These are phyloP conservation scores for Ascoidea tarda DNA, from an alignment of 805 yeast genomes.

Conservation along the genomic window DNA sequence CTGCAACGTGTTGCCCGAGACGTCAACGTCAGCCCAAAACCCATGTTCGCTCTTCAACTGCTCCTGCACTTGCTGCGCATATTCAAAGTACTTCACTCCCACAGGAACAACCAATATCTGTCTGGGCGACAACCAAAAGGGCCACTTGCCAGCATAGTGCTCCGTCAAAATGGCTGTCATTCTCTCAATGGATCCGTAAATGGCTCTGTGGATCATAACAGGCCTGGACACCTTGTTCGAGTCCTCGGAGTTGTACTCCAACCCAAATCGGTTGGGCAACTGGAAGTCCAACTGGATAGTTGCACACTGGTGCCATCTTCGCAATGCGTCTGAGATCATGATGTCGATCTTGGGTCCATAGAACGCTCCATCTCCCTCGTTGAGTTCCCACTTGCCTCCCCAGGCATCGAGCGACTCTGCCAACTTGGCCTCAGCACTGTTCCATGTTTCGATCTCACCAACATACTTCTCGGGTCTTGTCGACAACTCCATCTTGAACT, in stretches of 20 bases:
- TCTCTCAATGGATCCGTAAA: slow-evolving; percentile 96
- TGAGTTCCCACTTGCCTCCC: slow-evolving; percentile 88
- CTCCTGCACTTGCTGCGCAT: slow-evolving; percentile 73
- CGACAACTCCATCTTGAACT: slow-evolving; percentile 91
- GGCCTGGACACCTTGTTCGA: slow-evolving; percentile 49
- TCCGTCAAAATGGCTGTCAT: slow-evolving; percentile 98
- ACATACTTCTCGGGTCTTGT: slow-evolving; percentile 95
- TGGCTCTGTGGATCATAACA: slow-evolving; percentile 99
- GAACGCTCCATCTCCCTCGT: slow-evolving; percentile 96
- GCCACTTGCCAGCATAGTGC: slow-evolving; percentile 99
- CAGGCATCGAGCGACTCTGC: slow-evolving; percentile 71
- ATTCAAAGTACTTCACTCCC: slow-evolving; percentile 83
- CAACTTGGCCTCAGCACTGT: slow-evolving; percentile 75
- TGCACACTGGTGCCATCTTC: slow-evolving; percentile 98
- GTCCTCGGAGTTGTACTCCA: slow-evolving; percentile 69
- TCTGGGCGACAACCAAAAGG: slow-evolving; percentile 99
- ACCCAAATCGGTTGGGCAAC: slow-evolving; percentile 85
- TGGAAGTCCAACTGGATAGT: slow-evolving; percentile 98
- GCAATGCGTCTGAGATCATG: slow-evolving; percentile 85
- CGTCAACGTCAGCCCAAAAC: slow-evolving; percentile 74
- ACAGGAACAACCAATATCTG: slow-evolving; percentile 95
- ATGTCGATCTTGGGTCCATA: slow-evolving; percentile 95
- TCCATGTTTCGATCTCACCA: slow-evolving; percentile 92
- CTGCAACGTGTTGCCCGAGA: slow-evolving; percentile 90
- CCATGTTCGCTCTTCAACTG: slow-evolving; percentile 26